Percentiles rank a stretch among this genome's conserved stretches.
Conservation (phyloP, 176 grass and related monocot genomes). For the Avena insularis region DNA sequence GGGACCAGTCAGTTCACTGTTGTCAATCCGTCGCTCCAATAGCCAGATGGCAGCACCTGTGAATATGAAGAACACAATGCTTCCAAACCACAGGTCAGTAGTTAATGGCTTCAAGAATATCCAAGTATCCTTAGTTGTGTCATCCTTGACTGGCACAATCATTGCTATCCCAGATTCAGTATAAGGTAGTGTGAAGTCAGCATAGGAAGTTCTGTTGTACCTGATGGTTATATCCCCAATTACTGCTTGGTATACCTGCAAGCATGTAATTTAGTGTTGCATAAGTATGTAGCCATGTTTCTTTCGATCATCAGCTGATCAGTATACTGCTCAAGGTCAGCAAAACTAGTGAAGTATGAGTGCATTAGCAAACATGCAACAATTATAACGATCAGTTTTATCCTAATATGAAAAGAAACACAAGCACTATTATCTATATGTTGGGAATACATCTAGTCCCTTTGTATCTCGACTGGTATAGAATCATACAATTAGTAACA, state of each 20-base stretch:
- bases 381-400: not conserved
- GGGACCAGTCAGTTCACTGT: constrained; percentile 46
- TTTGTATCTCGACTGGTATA: not conserved
- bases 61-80: constrained; percentile 60
- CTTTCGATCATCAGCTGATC: not conserved
- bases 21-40: constrained; percentile 42
- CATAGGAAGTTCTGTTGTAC: constrained; percentile 50
- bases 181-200: constrained; percentile 67
- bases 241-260: constrained; percentile 45
- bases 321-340: not conserved
- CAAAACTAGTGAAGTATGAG: not conserved
- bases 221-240: constrained; percentile 68
- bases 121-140: constrained; percentile 40
- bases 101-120: constrained; percentile 68
- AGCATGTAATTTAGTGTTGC: constrained; percentile 8
- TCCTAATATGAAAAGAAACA: not conserved
- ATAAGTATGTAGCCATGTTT: not conserved
- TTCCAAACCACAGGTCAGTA: constrained; percentile 55
- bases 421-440: not conserved
- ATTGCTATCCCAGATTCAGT: constrained; percentile 59
- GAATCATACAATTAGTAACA: not conserved
- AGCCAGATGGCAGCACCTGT: constrained; percentile 48
- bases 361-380: not conserved
- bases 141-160: constrained; percentile 53
- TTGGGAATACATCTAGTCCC: not conserved